Conservation (phyloP, 2,329 filamentous ascomycete genomes). For the Cercospora sp. region DNA sequence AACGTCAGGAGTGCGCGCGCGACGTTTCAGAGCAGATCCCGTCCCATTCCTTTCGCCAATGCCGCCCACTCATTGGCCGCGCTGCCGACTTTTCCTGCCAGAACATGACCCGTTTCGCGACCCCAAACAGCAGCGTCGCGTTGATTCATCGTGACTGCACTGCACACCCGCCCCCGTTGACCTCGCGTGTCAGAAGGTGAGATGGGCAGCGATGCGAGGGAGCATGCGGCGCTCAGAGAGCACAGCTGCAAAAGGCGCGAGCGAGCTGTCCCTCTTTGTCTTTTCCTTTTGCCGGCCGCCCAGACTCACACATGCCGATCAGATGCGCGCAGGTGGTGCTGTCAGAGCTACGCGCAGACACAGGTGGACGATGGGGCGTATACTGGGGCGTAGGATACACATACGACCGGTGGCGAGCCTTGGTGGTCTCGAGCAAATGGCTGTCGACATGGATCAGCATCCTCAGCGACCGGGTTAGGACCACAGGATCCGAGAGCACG, state of each 20-base stretch:
- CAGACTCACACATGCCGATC: not conserved
- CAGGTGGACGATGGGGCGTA: not conserved
- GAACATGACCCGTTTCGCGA: not conserved
- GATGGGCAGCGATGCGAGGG: not conserved
- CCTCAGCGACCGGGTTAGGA: not conserved
- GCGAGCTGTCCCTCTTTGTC: not conserved
- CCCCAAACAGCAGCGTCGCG: not conserved
- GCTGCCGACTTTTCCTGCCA: not conserved
- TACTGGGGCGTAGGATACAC: not conserved
- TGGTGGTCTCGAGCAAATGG: slow-evolving; percentile 1
- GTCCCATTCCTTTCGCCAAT: not conserved
- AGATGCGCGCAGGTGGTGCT: not conserved
- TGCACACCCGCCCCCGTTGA: not conserved
- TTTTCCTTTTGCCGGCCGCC: not conserved
- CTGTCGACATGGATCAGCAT: not conserved
- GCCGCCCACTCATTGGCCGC: not conserved
- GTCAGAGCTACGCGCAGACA: not conserved
- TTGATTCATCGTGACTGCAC: not conserved
- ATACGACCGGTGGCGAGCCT: slow-evolving; percentile 12
- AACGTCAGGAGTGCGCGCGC: not conserved
- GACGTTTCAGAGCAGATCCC: not conserved
- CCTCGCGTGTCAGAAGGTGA: not conserved
- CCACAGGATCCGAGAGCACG: too few species aligned
- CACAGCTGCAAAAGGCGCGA: not conserved
- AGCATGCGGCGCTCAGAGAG: not conserved